Conservation (phyloP, 192 early-diverging fungal species). For the Coemansia furcata region DNA sequence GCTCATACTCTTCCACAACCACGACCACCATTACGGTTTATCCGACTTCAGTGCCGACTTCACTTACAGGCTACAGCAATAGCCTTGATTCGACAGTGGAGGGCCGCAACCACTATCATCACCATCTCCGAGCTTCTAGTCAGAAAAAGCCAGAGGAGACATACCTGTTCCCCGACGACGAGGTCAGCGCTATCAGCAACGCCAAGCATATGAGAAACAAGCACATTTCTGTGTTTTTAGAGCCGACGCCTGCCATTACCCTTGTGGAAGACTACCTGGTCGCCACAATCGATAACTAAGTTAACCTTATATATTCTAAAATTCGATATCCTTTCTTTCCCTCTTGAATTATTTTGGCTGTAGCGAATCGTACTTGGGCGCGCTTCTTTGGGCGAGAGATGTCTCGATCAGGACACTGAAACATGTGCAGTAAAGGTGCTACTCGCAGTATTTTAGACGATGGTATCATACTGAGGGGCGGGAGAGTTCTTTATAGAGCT, state of each 20-base stretch:
- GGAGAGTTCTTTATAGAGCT: neutral
- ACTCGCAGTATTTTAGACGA: neutral
- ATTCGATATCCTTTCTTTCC: too few species aligned
- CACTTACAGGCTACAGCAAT: neutral
- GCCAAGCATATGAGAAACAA: slow-evolving; percentile 13
- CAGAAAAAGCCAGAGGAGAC: neutral
- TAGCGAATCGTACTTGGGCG: too few species aligned
- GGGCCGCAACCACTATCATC: neutral
- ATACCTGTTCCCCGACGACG: neutral
- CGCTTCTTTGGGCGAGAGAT: neutral
- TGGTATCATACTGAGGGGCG: neutral
- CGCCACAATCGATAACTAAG: neutral
- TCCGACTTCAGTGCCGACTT: neutral
- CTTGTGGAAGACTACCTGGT: neutral
- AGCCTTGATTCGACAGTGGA: neutral
- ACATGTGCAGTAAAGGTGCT: neutral
- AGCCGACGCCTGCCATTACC: neutral
- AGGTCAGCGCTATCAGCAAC: slow-evolving; percentile 1
- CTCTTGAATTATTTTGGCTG: too few species aligned
- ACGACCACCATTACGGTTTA: neutral
- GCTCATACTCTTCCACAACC: slow-evolving; percentile 2
- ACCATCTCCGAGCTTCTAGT: neutral
- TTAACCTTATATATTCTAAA: neutral
- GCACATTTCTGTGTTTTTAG: slow-evolving; percentile 6
- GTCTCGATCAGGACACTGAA: neutral